Percentiles rank a stretch among this genome's conserved stretches.
These are phyloP conservation scores for Purshia tridentata DNA, from an alignment of 306 rosid genomes.

Conservation along the genomic window DNA sequence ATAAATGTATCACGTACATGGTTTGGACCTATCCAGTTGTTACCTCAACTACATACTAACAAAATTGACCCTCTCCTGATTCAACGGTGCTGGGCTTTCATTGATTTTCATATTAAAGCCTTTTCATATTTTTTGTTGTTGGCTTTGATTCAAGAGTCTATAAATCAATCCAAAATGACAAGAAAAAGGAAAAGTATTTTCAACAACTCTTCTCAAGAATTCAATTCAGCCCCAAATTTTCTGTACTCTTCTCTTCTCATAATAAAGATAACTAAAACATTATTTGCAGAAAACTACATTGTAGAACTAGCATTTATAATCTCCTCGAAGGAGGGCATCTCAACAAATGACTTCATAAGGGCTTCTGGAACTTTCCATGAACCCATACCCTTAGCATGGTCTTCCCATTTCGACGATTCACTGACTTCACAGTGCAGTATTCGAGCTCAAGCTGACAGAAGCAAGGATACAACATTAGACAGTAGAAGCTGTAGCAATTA, in stretches of 20 bases:
- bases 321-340: neutral
- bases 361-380: constrained; percentile 92
- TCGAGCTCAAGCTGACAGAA: constrained; percentile 74
- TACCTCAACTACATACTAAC: too few relatives aligned
- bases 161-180: too few relatives aligned
- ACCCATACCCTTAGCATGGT: constrained; percentile 92
- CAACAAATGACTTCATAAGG: constrained; percentile 25
- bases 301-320: neutral
- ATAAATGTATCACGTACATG: too few relatives aligned
- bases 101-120: too few relatives aligned
- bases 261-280: neutral
- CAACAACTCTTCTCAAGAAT: neutral
- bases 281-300: neutral
- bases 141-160: too few relatives aligned
- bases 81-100: too few relatives aligned
- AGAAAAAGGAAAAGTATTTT: too few relatives aligned
- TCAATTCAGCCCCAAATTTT: neutral
- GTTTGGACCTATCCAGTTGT: too few relatives aligned
- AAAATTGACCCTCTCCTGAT: neutral
- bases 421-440: constrained; percentile 85
- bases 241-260: neutral
- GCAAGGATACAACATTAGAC: constrained; percentile 24
- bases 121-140: too few relatives aligned
- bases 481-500: neutral
- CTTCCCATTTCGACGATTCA: constrained; percentile 75